phyloP scores from a whole-genome alignment of 805 yeast genomes.

The Jamesozyma piceae region DNA sequence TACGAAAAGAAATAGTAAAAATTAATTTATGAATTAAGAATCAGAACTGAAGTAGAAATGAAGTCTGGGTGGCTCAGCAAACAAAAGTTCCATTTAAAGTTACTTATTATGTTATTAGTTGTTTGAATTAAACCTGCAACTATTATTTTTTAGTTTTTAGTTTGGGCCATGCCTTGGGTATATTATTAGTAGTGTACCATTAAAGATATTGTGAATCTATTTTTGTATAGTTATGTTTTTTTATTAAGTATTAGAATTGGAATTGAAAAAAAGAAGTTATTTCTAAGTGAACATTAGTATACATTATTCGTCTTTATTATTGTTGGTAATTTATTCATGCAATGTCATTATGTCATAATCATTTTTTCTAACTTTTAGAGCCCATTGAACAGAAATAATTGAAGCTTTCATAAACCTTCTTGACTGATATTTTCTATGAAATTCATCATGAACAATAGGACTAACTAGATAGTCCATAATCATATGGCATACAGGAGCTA shows the following conservation, averaged over 20 bases:
- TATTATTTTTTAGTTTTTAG: too few relatives aligned
- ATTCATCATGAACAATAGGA: constrained; percentile 85
- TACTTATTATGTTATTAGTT: too few relatives aligned
- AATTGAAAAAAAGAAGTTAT: too few relatives aligned
- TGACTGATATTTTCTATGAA: constrained; percentile 86
- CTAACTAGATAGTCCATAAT: constrained; percentile 67
- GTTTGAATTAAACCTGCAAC: too few relatives aligned
- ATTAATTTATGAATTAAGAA: background rate
- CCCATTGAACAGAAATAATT: constrained; percentile 75
- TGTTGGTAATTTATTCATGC: constrained; percentile 24
- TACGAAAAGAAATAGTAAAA: background rate
- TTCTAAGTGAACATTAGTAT: too few relatives aligned
- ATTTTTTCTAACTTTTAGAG: constrained; percentile 42
- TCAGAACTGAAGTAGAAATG: background rate
- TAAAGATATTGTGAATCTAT: too few relatives aligned
- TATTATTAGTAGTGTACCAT: too few relatives aligned
- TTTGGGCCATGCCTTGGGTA: too few relatives aligned
- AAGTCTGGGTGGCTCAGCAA: background rate
- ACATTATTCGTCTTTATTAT: too few relatives aligned
- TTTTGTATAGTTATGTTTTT: too few relatives aligned
- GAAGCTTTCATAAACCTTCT: constrained; percentile 82
- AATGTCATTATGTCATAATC: constrained; percentile 33
- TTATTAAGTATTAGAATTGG: too few relatives aligned
- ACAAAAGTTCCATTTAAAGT: too few relatives aligned
- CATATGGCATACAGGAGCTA: constrained; percentile 63